Evolutionary conservation across 352 stramenopile genomes (phyloP).

Genomic region (Phytophthora sp.): DNA sequence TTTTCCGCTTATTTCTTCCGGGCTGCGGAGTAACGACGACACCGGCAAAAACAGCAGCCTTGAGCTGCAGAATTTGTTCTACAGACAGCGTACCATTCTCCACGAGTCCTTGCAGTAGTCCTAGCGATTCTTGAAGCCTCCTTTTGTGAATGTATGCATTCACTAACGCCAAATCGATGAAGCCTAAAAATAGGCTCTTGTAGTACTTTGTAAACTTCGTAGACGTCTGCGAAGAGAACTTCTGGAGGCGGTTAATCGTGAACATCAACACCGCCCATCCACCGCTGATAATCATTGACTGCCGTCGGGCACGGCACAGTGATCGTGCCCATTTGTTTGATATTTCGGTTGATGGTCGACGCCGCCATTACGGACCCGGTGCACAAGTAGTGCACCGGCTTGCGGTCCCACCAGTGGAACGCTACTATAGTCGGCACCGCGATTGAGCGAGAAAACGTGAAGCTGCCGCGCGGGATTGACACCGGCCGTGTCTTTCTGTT

Average conservation of each 20-base stretch:
- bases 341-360: constrained; percentile 11
- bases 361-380: constrained; percentile 12
- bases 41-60: neutral
- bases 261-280: too few relatives aligned
- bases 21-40: neutral
- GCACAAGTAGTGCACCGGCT: constrained; percentile 35
- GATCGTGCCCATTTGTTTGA: constrained; percentile 15
- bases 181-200: too few relatives aligned
- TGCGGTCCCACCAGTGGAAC: constrained; percentile 34
- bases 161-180: neutral
- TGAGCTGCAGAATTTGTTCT: constrained; percentile 4
- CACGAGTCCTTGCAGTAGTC: neutral
- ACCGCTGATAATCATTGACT: constrained; percentile 33
- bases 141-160: constrained; percentile 3
- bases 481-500: too few relatives aligned
- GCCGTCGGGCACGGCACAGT: constrained; percentile 15
- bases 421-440: constrained; percentile 18
- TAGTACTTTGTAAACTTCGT: constrained; percentile 1
- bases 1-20: neutral
- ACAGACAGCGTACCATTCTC: neutral
- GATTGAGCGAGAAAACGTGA: constrained; percentile 11
- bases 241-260: too few relatives aligned
- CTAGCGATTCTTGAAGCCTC: neutral
- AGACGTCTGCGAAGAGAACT: constrained; percentile 25
- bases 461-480: constrained; percentile 3